Evolutionary conservation across 805 yeast species (phyloP).

Genomic region (Cyberlindnera xishuangbannaensis): DNA sequence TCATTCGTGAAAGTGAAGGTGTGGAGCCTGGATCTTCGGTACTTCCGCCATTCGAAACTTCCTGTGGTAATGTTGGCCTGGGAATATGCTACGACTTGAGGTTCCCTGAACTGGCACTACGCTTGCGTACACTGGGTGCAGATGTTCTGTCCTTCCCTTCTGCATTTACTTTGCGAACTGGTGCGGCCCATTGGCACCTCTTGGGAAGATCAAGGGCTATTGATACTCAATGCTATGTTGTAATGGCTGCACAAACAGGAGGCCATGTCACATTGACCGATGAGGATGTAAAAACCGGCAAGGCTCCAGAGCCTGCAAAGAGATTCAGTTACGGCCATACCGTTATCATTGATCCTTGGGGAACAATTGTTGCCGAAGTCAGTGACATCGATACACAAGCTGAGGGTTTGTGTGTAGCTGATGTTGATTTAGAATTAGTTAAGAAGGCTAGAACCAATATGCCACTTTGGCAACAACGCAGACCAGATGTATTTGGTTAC

Average conservation of each 20-base stretch:
- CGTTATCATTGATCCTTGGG: slow-evolving; percentile 90
- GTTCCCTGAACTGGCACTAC: slow-evolving; percentile 73
- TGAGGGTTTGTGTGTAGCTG: slow-evolving; percentile 53
- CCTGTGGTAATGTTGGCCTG: slow-evolving; percentile 60
- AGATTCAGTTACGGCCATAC: slow-evolving; percentile 86
- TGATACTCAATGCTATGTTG: slow-evolving; percentile 80
- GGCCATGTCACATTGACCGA: slow-evolving; percentile 39
- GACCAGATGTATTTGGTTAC: slow-evolving; percentile 47
- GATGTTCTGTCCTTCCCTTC: slow-evolving; percentile 77
- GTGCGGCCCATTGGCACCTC: slow-evolving; percentile 83
- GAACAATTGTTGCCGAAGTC: slow-evolving; percentile 59
- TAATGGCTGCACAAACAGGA: slow-evolving; percentile 89
- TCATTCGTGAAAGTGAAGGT: slow-evolving; percentile 64
- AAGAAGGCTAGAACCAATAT: slow-evolving; percentile 53
- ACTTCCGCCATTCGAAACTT: slow-evolving; percentile 49
- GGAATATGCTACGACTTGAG: slow-evolving; percentile 85
- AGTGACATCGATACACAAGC: slow-evolving; percentile 37
- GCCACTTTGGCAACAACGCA: slow-evolving; percentile 75
- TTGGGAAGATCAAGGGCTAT: slow-evolving; percentile 82
- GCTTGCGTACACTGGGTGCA: slow-evolving; percentile 65
- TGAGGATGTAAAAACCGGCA: slow-evolving; percentile 24
- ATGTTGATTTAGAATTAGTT: slow-evolving; percentile 50
- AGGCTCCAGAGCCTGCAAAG: slow-evolving; percentile 17
- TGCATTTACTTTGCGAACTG: slow-evolving; percentile 90
- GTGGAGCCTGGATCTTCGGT: slow-evolving; percentile 72